A percentile compares a stretch with the other conserved stretches of the same genome.
Conservation (phyloP, 306 rosid genomes). For the Acacia melanoxylon region DNA sequence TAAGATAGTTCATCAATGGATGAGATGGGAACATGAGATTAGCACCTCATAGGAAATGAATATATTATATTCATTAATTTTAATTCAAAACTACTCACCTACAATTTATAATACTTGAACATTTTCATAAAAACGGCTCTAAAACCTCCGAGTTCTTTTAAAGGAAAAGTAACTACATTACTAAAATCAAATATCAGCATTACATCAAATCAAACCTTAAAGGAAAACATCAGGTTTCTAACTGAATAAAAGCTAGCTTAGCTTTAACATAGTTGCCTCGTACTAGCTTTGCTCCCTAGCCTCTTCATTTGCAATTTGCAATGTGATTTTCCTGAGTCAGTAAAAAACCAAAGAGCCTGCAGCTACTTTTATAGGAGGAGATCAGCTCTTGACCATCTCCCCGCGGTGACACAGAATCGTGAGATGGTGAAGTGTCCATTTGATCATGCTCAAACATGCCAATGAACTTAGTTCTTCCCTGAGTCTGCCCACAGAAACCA, state of each 20-base stretch:
- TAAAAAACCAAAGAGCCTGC: conserved; percentile 93
- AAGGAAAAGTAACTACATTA: conserved; percentile 14
- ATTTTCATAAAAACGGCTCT: background rate
- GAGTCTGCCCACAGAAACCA: conserved; percentile 28
- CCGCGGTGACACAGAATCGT: conserved; percentile 27
- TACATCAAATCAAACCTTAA: background rate
- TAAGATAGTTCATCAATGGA: no score
- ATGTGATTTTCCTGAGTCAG: conserved; percentile 59
- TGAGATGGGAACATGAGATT: no score
- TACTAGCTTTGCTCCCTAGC: conserved; percentile 49
- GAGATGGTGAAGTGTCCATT: conserved; percentile 33
- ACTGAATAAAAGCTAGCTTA: conserved; percentile 36
- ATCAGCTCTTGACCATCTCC: conserved; percentile 54
- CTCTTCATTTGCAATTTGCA: conserved; percentile 53
- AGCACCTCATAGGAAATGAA: no score
- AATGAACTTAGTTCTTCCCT: conserved; percentile 32
- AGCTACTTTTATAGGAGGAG: conserved; percentile 68
- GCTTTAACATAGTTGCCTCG: conserved; percentile 65
- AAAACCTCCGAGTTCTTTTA: background rate
- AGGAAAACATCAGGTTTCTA: conserved; percentile 8
- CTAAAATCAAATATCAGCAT: background rate
- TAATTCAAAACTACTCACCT: background rate
- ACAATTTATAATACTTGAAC: background rate
- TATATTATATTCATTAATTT: background rate
- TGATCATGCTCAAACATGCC: conserved; percentile 31